phyloP scores from a whole-genome alignment of 768 basidiomycete species.

The Neoboletus magnificus region DNA sequence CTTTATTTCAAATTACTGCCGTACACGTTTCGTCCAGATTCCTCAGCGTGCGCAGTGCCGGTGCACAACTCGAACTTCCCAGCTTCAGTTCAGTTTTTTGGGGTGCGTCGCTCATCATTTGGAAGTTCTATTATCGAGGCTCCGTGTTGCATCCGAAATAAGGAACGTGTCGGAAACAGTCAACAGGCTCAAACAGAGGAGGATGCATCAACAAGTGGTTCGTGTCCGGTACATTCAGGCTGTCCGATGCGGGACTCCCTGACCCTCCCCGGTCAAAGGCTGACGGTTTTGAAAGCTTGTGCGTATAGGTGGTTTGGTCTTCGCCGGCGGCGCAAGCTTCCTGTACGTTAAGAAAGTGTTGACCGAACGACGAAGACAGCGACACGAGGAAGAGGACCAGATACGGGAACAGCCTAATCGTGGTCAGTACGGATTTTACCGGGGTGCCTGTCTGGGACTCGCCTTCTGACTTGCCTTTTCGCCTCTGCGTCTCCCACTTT shows the following conservation, averaged over 20 bases:
- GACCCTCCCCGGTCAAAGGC: neutral
- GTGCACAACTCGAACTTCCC: conserved; percentile 6
- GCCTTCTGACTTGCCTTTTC: conserved; percentile 11
- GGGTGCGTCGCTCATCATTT: conserved; percentile 4
- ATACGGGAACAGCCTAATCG: conserved; percentile 6
- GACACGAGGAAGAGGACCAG: conserved; percentile 17
- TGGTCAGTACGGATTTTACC: neutral
- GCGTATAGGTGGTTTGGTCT: conserved; percentile 28
- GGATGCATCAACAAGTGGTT: conserved; percentile 20
- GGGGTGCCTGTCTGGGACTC: neutral
- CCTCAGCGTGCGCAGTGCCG: neutral
- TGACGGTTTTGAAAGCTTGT: conserved; percentile 11
- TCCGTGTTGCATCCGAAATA: neutral
- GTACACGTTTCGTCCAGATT: conserved; percentile 5
- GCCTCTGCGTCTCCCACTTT: neutral
- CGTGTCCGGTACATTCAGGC: neutral
- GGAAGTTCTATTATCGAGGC: neutral
- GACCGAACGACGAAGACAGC: conserved; percentile 24
- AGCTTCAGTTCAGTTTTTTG: conserved; percentile 13
- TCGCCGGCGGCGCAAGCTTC: conserved; percentile 29
- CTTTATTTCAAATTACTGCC: conserved; percentile 1
- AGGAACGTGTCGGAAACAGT: neutral
- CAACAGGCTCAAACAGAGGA: neutral
- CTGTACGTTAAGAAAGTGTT: conserved; percentile 31
- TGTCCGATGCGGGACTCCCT: neutral